Evolutionary conservation across 331 rosid species (phyloP), one percentile per base, ranked within the genome.

Genomic region (Erythrophleum ivorense): DNA sequence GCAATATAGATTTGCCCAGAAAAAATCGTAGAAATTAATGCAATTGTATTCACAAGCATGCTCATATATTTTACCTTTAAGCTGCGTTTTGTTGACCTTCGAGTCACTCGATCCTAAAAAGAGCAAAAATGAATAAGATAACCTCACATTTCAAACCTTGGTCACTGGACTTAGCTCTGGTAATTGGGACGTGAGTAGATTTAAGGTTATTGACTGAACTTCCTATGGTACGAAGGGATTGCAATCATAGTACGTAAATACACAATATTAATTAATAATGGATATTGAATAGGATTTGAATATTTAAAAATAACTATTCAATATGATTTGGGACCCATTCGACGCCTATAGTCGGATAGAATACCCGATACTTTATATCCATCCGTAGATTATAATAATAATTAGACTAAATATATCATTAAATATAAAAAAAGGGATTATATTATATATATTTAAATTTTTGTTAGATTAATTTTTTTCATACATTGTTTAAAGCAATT

Each of bases 1-100:
- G 69, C 73, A 34, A 55, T 80, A n/a, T 65, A 66, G 16, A n/a
- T 36, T 33, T 83, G 53, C 40, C 19, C 45, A 66, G 73, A 48
- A 40, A n/a, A 49, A 40, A 18, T 3, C 1, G 2, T 21, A 29
- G 49, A 77, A 8, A 43, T 7, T 66, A 66, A 34, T 38, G 71
- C 10, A 62, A 4, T 60, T 60, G 9, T 29, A 38, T 60, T 65
- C 24, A 65, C 46, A 34, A 65, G 9, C 49, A 40, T 34, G 19
- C 10, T 13, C 68, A 2, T 40, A 5, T 14, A 12, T 62, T 18
- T 62, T 31, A 29, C 68, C 64, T 58, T 33, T 33, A 62, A 34
- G 40, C 45, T 63, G 12, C 33, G 33, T 4, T 62, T 62, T 59
- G 66, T 14, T 10, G 34, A 58, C 64, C 64, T 60, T 60, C 24